Base-by-base conservation (phyloP, 345 rosid genomes). In the Orychophragmus violaceus region DNA sequence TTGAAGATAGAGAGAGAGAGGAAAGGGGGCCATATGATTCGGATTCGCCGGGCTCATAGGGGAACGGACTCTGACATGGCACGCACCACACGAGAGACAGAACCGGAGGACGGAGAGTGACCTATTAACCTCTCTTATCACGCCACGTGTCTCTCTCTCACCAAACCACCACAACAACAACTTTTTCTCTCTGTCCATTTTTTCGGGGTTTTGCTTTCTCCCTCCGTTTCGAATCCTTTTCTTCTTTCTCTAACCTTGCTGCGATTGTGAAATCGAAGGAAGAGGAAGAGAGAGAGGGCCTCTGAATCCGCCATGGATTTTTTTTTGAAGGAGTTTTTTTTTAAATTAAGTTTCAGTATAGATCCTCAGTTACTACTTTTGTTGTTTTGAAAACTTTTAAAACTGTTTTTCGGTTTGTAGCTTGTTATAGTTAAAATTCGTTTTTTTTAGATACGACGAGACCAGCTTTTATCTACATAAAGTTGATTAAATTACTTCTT, bases 11-110 rank as follows among this genome's bases (percentile, higher is more conserved):
- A 78, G 63, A 79, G 66, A 67, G 45, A 76, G 74, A 48, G 28
- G 12, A 52, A 42, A 60, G 69, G 60, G 41, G 21, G 68, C 86
- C 88, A 75, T 76, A 76, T 64, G 84, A 87, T 82, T 79, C 96
- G 94, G 85, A 81, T 77, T 78, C 85, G 85, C 94, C 91, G 87
- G 87, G 84, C 81, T 80, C 89, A 70, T 79, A 79, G 94, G 83
- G 81, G 76, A 72, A 58, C 84, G 69, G 82, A 62, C 82, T 76
- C 91, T 84, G 90, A 88, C 93, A 83, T 83, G 89, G 84, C 96
- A 83, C 77, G 78, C 70, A 82, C 76, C 74, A 76, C 77, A 75
- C 73, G 58, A 22, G 63, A 71, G 72, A 62, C 29, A 17, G 16
- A 60, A 67, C 77, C 73, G 59, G 73, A 53, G 35, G 58, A 64